These are phyloP conservation scores for Hysterium pulicare DNA, from an alignment of 2,329 filamentous ascomycete genomes.

Conservation along the genomic window DNA sequence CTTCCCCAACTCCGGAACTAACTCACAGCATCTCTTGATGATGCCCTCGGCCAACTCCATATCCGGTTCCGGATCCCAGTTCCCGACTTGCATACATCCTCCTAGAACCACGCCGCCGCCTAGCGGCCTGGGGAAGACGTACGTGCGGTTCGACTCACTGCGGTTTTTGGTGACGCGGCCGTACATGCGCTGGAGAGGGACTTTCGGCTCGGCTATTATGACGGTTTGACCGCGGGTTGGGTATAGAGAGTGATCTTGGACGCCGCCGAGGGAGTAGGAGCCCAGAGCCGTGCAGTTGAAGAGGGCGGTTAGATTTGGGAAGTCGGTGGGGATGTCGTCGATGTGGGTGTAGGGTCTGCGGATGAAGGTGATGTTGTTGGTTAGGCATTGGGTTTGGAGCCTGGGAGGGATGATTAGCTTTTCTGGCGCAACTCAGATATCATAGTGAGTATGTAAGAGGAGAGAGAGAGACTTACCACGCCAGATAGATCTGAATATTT, in stretches of 20 bases:
- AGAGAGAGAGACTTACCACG: slow-evolving; percentile 23
- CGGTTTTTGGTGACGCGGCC: slow-evolving; percentile 39
- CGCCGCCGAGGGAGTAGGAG: slow-evolving; percentile 74
- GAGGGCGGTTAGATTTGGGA: slow-evolving; percentile 64
- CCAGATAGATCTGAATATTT: slow-evolving; percentile 35
- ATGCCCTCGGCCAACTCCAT: slow-evolving; percentile 73
- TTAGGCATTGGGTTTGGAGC: slow-evolving; percentile 62
- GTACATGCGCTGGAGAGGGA: slow-evolving; percentile 40
- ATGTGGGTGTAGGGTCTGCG: slow-evolving; percentile 58
- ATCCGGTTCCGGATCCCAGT: slow-evolving; percentile 77
- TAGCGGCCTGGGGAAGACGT: slow-evolving; percentile 44
- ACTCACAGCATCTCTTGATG: slow-evolving; percentile 69
- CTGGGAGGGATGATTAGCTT: slow-evolving; percentile 10
- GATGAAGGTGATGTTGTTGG: slow-evolving; percentile 60
- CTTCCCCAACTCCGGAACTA: slow-evolving; percentile 67
- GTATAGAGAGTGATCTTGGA: slow-evolving; percentile 68
- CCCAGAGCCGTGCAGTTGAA: slow-evolving; percentile 84
- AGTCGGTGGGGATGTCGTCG: slow-evolving; percentile 59
- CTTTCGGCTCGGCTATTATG: slow-evolving; percentile 57
- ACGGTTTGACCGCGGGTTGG: slow-evolving; percentile 80
- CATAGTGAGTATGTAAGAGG: slow-evolving; percentile 1
- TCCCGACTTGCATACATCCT: slow-evolving; percentile 74
- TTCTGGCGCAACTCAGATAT: not conserved
- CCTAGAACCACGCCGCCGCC: slow-evolving; percentile 83
- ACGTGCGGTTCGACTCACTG: slow-evolving; percentile 42